Evolutionary conservation across 208 protist genomes (phyloP).

Genomic region (Acanthamoeba rhysodes): DNA sequence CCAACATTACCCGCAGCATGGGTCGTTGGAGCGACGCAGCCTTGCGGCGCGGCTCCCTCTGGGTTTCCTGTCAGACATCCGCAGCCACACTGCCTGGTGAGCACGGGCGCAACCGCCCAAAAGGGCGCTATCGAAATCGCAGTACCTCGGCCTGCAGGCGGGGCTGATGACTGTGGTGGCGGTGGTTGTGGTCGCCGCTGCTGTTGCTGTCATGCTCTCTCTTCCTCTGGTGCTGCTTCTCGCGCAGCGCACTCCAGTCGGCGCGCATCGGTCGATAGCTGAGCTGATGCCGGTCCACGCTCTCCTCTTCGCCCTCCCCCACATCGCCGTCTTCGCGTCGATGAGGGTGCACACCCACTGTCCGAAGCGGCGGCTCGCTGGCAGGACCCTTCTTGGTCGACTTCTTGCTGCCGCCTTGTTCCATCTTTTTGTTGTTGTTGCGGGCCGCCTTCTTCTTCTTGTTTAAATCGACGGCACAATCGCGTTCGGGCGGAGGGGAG

Average conservation of each 20-base stretch:
- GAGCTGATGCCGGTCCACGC: background rate
- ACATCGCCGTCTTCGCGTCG: background rate
- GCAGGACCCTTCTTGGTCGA: too few relatives aligned
- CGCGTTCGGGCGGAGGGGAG: background rate
- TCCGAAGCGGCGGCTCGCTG: too few relatives aligned
- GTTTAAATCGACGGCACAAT: background rate
- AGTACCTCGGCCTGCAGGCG: background rate
- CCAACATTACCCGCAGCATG: background rate
- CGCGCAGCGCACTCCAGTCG: background rate
- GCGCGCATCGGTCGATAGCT: background rate
- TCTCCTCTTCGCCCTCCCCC: background rate
- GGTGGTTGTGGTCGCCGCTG: background rate
- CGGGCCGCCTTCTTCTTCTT: background rate
- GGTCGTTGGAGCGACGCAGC: background rate
- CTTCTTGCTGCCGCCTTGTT: too few relatives aligned
- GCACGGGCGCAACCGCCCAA: background rate
- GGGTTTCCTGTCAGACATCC: background rate
- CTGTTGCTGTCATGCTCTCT: too few relatives aligned
- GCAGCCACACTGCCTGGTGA: background rate
- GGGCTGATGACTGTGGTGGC: conserved; percentile 10
- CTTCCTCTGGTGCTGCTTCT: too few relatives aligned
- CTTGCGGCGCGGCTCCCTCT: background rate
- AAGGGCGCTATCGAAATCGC: background rate
- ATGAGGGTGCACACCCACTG: background rate
- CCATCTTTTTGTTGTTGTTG: too few relatives aligned